Conservation (phyloP, 2,329 filamentous ascomycete genomes). For the Trichophyton schoenleinii region DNA sequence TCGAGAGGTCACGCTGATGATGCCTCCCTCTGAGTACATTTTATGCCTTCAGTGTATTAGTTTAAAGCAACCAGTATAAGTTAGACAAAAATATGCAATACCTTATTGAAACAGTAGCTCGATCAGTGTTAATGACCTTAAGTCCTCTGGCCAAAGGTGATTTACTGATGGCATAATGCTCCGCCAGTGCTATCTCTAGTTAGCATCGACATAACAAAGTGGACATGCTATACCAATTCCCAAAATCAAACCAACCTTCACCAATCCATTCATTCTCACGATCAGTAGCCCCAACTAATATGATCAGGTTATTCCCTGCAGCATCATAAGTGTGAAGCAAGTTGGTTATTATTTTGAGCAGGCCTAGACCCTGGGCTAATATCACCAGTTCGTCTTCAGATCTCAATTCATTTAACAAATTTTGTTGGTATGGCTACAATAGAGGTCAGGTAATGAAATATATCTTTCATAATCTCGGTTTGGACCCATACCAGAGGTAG, state of each 20-base stretch:
- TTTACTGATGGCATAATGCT: slow-evolving; percentile 84
- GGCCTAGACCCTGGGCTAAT: slow-evolving; percentile 78
- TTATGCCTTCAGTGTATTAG: slow-evolving; percentile 51
- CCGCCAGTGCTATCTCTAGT: slow-evolving; percentile 54
- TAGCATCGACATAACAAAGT: background rate
- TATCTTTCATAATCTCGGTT: background rate
- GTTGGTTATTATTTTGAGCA: slow-evolving; percentile 88
- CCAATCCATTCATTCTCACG: slow-evolving; percentile 95
- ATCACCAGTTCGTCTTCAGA: slow-evolving; percentile 88
- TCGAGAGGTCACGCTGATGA: slow-evolving; percentile 90
- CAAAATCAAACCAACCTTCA: slow-evolving; percentile 41
- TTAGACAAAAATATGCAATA: slow-evolving; percentile 15
- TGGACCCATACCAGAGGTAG: slow-evolving; percentile 41
- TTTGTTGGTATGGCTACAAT: slow-evolving; percentile 70
- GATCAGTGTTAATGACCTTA: slow-evolving; percentile 86
- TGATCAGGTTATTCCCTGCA: slow-evolving; percentile 80
- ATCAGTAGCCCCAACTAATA: slow-evolving; percentile 80
- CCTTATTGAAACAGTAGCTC: slow-evolving; percentile 67
- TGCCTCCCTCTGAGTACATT: slow-evolving; percentile 77
- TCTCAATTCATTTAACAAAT: slow-evolving; percentile 81
- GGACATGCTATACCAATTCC: background rate
- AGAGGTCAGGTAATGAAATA: slow-evolving; percentile 5
- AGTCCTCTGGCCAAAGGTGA: slow-evolving; percentile 71
- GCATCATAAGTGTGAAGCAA: slow-evolving; percentile 94
- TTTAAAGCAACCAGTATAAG: background rate